Evolutionary conservation across 768 basidiomycete species (phyloP), one percentile per base, ranked within the genome.

Genomic region (Lactarius pseudohatsudake): DNA sequence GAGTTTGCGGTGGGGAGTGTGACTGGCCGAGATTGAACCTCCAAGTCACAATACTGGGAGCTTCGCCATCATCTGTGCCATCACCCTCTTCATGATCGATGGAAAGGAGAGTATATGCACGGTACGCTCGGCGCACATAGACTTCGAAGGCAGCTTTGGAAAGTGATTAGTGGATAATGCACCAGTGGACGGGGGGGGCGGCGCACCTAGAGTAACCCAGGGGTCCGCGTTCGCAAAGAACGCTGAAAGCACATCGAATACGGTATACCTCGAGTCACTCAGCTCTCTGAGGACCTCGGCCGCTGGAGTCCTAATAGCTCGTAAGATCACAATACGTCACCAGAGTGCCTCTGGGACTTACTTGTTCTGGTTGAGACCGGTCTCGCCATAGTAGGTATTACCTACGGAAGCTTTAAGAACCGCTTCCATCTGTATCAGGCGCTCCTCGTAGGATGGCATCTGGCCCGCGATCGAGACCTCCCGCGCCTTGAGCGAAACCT

Each of bases 381-480:
- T 84, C 77, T 97, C 95, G 67, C 96, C 97, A 73, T 99, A 98
- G 73, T 88, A 90, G 70, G 88, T 91, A 64, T 88, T 89, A 20
- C 88, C 87, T 60, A 97, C 91, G 0, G 97, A 91, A 32, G 89
- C 84, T 77, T 91, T 94, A 57, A 99, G 84, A 61, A 99, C 90
- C 32, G 88, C 82, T 79, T 97, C 96, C 92, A 99, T 96, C 77
- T 99, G 97, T 32, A 86, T 80, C 50, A 89, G 81, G 65, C 97
- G 90, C 76, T 98, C 97, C 73, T 98, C 95, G 74, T 93, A 96
- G 16, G 95, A 96, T 6, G 97, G 97, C 86, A 99, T 91, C 76
- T 96, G 94, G 57, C 92, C 93, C 38, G 94, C 84, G 73, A 99
- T 98, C 57, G 98, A 84, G 8, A 97, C 97, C 80, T 99, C 97